Evolutionary conservation across 2,329 filamentous ascomycete genomes (phyloP), one percentile per base, ranked within the genome.

Genomic region (Cercospora brassicicola): DNA sequence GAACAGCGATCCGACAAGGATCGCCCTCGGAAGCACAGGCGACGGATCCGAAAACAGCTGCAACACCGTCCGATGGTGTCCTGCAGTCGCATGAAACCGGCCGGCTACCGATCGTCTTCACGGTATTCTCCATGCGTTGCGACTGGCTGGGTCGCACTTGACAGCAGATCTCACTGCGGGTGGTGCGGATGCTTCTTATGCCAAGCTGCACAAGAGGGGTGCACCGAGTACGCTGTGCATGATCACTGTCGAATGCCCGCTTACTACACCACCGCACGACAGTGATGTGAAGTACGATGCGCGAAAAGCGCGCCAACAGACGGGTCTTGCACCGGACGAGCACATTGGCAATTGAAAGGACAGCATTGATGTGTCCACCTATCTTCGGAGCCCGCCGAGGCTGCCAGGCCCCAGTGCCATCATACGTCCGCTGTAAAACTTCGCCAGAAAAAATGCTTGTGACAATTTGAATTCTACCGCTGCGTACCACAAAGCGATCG

Each of bases 21-120:
- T 42, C 36, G 33, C 26, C 11, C 36, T 45, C 59, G 59, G 33
- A 61, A 42, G 59, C 59, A 42, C 59, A 42, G 36, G 59, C 59
- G 59, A 61, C 23, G 59, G 20, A 61, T 42, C 59, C 59, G 59
- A 61, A 30, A 48, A n/a, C 59, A n/a, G 33, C 59, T 45, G 33
- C 36, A 20, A 20, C 42, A 20, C 42, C 42, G 42, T 48, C 42
- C 42, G 42, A 48, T 48, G 30, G 57, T 56, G 53, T 31, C 53
- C 53, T 56, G 59, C 30, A 18, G 7, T 45, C 13, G 59, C 59
- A 28, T 45, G 36, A 42, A 42, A 20, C 31, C 9, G 31, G 33
- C 36, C 33, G 33, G 30, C 9, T 23, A 23, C 56, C 56, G 33
- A 59, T 59, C 59, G 36, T 42, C 59, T 42, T 42, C 59, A 61